Evolutionary conservation across 176 grass and related monocot species (phyloP).

Genomic region (Aegilops speltoides): DNA sequence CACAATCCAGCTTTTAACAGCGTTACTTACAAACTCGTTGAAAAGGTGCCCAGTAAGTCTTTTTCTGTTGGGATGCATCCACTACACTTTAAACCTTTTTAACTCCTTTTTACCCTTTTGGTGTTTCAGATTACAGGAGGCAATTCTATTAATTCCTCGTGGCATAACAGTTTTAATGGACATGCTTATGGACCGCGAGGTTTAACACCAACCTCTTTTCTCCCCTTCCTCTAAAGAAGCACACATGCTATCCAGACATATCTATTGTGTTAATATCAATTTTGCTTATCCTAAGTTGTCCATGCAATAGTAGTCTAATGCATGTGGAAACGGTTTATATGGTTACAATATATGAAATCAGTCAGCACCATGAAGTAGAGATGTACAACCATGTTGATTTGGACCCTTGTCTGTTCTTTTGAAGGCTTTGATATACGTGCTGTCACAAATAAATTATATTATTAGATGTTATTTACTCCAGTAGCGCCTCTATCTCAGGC

Average conservation of each 20-base stretch:
- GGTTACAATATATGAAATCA: slow-evolving; percentile 5
- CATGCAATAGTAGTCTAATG: not conserved
- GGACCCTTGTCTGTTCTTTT: not conserved
- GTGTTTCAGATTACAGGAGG: slow-evolving; percentile 86
- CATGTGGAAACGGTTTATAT: not conserved
- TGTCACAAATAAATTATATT: not conserved
- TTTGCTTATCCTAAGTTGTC: not conserved
- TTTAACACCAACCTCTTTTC: slow-evolving; percentile 16
- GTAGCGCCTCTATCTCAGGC: not conserved
- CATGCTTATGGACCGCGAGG: slow-evolving; percentile 99
- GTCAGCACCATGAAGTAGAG: not conserved
- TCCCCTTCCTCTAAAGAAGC: slow-evolving; percentile 6
- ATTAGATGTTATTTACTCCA: not conserved
- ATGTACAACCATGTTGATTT: slow-evolving; percentile 5
- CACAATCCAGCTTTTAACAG: slow-evolving; percentile 95
- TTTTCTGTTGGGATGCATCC: slow-evolving; percentile 30
- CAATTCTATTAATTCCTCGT: slow-evolving; percentile 95
- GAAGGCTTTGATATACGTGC: not conserved
- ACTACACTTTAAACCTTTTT: slow-evolving; percentile 17
- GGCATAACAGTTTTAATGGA: slow-evolving; percentile 98
- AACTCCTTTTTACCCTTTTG: slow-evolving; percentile 33
- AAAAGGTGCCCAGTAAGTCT: slow-evolving; percentile 77
- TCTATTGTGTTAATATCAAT: not conserved
- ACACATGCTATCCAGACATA: slow-evolving; percentile 5
- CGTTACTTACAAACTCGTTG: slow-evolving; percentile 87